Conservation (phyloP, 768 basidiomycete genomes). For the Macrolepiota albuminosa region DNA sequence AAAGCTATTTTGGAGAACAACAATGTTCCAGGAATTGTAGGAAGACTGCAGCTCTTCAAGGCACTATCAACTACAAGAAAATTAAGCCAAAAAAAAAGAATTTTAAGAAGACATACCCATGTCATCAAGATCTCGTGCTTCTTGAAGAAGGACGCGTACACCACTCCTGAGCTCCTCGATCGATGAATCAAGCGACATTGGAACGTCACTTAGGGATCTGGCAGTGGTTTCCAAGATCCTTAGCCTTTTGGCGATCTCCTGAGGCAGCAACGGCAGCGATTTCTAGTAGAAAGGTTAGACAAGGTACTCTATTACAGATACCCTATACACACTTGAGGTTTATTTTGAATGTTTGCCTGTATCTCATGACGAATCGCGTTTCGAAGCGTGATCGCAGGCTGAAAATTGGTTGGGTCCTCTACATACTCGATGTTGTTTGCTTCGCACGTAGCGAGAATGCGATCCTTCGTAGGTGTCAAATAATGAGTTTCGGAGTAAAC, state of each 20-base stretch:
- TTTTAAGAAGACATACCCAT: constrained; percentile 31
- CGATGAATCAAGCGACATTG: constrained; percentile 27
- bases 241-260: constrained; percentile 28
- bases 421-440: constrained; percentile 57
- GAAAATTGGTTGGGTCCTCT: constrained; percentile 67
- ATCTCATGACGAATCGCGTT: constrained; percentile 65
- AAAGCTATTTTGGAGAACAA: constrained; percentile 37
- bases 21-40: constrained; percentile 48
- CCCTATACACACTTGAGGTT: constrained; percentile 16
- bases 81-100: not conserved
- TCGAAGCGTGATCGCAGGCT: constrained; percentile 65
- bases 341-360: constrained; percentile 8
- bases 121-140: constrained; percentile 35
- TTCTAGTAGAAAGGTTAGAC: constrained; percentile 2
- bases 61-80: constrained; percentile 35
- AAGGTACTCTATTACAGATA: not conserved
- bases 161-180: constrained; percentile 33
- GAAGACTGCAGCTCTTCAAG: constrained; percentile 29
- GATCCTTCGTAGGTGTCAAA: constrained; percentile 43
- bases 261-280: constrained; percentile 19
- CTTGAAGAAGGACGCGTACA: constrained; percentile 29
- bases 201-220: constrained; percentile 22
- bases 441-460: constrained; percentile 76
- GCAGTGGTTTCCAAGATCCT: constrained; percentile 26
- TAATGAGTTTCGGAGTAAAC: not conserved